phyloP scores from a whole-genome alignment of 768 basidiomycete species.

The Pleurotus salmoneostramineus region DNA sequence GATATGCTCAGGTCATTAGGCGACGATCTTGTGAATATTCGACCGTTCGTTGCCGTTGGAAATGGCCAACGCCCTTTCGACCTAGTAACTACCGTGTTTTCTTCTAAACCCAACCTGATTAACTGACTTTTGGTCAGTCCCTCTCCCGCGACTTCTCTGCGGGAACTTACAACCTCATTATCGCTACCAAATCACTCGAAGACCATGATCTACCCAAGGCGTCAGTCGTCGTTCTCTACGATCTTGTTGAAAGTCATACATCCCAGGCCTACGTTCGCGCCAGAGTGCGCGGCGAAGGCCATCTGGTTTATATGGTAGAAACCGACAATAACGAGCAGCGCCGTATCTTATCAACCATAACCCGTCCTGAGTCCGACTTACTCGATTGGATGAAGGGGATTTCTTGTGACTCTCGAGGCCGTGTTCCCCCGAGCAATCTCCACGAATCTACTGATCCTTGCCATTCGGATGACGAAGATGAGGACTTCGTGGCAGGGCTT shows the following conservation, averaged over 20 bases:
- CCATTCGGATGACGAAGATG: slow-evolving; percentile 46
- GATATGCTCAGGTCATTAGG: slow-evolving; percentile 55
- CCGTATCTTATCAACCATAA: slow-evolving; percentile 42
- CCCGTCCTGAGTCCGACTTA: slow-evolving; percentile 35
- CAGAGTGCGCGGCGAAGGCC: slow-evolving; percentile 42
- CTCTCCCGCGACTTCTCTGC: slow-evolving; percentile 43
- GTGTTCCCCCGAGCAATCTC: slow-evolving; percentile 43
- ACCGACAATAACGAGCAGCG: slow-evolving; percentile 52
- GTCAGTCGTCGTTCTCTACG: slow-evolving; percentile 62
- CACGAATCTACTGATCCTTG: slow-evolving; percentile 36
- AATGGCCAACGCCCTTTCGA: slow-evolving; percentile 27
- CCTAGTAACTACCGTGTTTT: slow-evolving; percentile 14
- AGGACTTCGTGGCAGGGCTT: slow-evolving; percentile 28
- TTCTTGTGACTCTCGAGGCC: slow-evolving; percentile 28
- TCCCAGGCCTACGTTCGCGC: slow-evolving; percentile 55
- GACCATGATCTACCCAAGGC: slow-evolving; percentile 58
- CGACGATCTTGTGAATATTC: slow-evolving; percentile 49
- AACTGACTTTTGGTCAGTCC: slow-evolving; percentile 32
- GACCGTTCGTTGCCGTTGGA: slow-evolving; percentile 45
- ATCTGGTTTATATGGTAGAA: slow-evolving; percentile 63
- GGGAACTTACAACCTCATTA: slow-evolving; percentile 61
- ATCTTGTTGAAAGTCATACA: slow-evolving; percentile 59
- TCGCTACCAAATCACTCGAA: slow-evolving; percentile 55
- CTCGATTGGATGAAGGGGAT: slow-evolving; percentile 47
- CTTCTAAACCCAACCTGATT: background rate